Evolutionary conservation across 106 monocot genomes (phyloP).

Genomic region (Platanthera guangdongensis): DNA sequence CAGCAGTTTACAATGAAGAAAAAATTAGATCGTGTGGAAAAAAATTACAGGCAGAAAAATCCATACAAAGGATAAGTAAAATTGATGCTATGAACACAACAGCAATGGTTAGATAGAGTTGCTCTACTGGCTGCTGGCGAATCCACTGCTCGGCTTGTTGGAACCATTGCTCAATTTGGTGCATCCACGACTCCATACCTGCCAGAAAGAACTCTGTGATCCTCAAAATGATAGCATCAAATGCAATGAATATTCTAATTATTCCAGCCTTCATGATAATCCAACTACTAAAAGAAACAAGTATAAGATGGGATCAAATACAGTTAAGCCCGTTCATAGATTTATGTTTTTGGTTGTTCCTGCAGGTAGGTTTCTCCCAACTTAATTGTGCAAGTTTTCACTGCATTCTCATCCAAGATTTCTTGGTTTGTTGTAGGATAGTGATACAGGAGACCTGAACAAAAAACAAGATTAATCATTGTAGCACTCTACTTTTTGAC

Average conservation of each 20-base stretch:
- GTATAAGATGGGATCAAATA: too few species aligned
- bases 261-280: neutral
- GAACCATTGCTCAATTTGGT: constrained; percentile 15
- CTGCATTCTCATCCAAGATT: too few species aligned
- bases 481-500: too few species aligned
- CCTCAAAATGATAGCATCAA: neutral
- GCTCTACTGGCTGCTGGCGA: constrained; percentile 35
- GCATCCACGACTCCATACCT: neutral
- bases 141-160: constrained; percentile 25
- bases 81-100: constrained; percentile 19
- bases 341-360: too few species aligned
- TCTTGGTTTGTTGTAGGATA: too few species aligned
- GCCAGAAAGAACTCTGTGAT: neutral
- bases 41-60: neutral
- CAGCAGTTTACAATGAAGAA: neutral
- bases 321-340: too few species aligned
- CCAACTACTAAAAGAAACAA: neutral
- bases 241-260: neutral
- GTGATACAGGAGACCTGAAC: too few species aligned
- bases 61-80: constrained; percentile 25
- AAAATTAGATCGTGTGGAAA: neutral
- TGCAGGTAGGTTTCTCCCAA: too few species aligned
- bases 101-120: constrained; percentile 32
- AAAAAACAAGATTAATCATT: too few species aligned
- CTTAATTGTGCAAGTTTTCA: too few species aligned